Percentiles rank a stretch among this genome's conserved stretches.
phyloP scores from a whole-genome alignment of 768 basidiomycete genomes.

The Pluteus cervinus region DNA sequence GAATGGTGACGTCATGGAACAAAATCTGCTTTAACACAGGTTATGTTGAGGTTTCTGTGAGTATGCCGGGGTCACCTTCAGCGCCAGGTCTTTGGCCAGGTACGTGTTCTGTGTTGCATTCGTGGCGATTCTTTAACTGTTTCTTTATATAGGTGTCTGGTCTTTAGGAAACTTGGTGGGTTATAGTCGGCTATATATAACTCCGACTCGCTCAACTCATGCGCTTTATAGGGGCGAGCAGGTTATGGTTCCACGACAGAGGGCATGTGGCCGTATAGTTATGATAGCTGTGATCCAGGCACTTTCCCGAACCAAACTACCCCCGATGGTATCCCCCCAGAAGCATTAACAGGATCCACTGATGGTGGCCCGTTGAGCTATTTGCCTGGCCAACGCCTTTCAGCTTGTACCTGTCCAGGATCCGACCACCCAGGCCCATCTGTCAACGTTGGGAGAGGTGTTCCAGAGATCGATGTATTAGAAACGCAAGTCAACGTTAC shows the following conservation, averaged over 20 bases:
- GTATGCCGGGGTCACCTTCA: constrained; percentile 57
- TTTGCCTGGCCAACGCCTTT: constrained; percentile 81
- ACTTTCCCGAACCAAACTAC: constrained; percentile 79
- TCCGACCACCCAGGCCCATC: constrained; percentile 87
- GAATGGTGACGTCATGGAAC: constrained; percentile 85
- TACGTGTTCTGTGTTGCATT: constrained; percentile 18
- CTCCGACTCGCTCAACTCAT: not conserved
- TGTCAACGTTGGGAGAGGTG: constrained; percentile 61
- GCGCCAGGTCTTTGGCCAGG: constrained; percentile 86
- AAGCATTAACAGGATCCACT: constrained; percentile 45
- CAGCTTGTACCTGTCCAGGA: constrained; percentile 82
- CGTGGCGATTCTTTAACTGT: not conserved
- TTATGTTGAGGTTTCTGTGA: constrained; percentile 79
- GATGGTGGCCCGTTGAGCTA: constrained; percentile 58
- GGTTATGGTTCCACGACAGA: constrained; percentile 90
- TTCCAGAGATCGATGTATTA: constrained; percentile 90
- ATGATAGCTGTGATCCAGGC: constrained; percentile 80
- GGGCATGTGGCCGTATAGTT: constrained; percentile 83
- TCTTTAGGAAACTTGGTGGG: constrained; percentile 69
- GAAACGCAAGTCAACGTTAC: constrained; percentile 70
- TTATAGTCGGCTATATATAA: constrained; percentile 4
- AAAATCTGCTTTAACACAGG: constrained; percentile 93
- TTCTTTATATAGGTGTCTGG: constrained; percentile 46
- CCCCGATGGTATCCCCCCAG: constrained; percentile 50
- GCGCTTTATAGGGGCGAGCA: constrained; percentile 59